These are phyloP conservation scores for Chaetoscypha palmicola DNA, from an alignment of 2,329 filamentous ascomycete species.

Conservation along the genomic window DNA sequence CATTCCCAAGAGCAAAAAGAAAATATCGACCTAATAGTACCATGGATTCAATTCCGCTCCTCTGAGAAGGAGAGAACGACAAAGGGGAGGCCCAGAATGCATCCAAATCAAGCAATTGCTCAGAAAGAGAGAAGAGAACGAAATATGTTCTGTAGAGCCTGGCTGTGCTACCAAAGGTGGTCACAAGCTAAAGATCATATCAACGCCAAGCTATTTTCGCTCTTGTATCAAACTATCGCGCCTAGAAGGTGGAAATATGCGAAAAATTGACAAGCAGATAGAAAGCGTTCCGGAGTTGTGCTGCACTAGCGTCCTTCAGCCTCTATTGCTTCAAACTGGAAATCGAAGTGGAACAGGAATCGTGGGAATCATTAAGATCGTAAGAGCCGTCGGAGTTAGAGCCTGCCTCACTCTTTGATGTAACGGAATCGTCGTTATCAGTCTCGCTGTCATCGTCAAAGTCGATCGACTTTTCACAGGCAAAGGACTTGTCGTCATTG, in stretches of 20 bases:
- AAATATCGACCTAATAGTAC: background rate
- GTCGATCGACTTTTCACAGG: slow-evolving; percentile 7
- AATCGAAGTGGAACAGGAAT: slow-evolving; percentile 18
- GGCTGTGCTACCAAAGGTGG: background rate
- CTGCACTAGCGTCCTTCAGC: slow-evolving; percentile 31
- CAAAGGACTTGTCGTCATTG: slow-evolving; percentile 32
- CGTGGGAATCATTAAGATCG: slow-evolving; percentile 21
- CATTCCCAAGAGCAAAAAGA: background rate
- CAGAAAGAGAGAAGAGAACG: background rate
- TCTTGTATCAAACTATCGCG: slow-evolving; percentile 20
- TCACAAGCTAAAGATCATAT: background rate
- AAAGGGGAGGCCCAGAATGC: background rate
- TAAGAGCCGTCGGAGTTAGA: slow-evolving; percentile 16
- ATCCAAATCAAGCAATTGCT: background rate
- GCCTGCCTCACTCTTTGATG: slow-evolving; percentile 17
- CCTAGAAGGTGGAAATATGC: slow-evolving; percentile 15
- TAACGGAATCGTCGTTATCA: slow-evolving; percentile 5
- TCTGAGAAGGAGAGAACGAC: background rate
- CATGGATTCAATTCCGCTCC: background rate
- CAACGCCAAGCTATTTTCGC: slow-evolving; percentile 3
- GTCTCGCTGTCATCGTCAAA: slow-evolving; percentile 5
- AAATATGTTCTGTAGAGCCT: background rate
- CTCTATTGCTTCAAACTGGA: slow-evolving; percentile 15
- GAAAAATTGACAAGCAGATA: slow-evolving; percentile 3
- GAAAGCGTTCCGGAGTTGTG: slow-evolving; percentile 23